phyloP scores from a whole-genome alignment of 306 rosid genomes.

The Castanea sativa region DNA sequence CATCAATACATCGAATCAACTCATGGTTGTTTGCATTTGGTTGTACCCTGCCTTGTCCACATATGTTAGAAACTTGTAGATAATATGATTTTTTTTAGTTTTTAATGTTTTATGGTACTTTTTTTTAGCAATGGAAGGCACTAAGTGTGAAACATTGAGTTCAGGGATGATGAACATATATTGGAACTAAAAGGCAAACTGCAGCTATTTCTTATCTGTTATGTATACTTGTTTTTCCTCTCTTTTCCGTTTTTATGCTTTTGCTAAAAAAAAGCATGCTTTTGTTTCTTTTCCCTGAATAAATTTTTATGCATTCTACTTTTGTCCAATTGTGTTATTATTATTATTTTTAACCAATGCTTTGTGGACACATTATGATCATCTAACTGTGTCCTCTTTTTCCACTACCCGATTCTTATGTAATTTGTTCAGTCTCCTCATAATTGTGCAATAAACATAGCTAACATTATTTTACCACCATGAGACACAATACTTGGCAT shows the following conservation, averaged over 20 bases:
- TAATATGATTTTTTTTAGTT: not conserved
- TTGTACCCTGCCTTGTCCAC: not conserved
- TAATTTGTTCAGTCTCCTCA: not conserved
- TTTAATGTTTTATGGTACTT: not conserved
- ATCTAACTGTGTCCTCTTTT: conserved; percentile 13
- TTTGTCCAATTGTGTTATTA: too few relatives aligned
- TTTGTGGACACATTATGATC: not conserved
- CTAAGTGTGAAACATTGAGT: conserved; percentile 75
- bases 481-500: conserved; percentile 49
- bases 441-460: too few relatives aligned
- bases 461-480: too few relatives aligned
- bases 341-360: not conserved
- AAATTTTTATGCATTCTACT: not conserved
- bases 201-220: conserved; percentile 52
- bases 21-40: not conserved
- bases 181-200: conserved; percentile 41
- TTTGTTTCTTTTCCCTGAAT: not conserved
- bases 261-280: not conserved
- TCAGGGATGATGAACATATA: conserved; percentile 70
- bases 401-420: not conserved
- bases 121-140: conserved; percentile 59
- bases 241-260: not conserved
- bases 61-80: not conserved
- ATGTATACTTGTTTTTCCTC: not conserved
- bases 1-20: not conserved